Evolutionary conservation across 1,284 basidiomycete species (phyloP).

Genomic region (Flammula alnicola): DNA sequence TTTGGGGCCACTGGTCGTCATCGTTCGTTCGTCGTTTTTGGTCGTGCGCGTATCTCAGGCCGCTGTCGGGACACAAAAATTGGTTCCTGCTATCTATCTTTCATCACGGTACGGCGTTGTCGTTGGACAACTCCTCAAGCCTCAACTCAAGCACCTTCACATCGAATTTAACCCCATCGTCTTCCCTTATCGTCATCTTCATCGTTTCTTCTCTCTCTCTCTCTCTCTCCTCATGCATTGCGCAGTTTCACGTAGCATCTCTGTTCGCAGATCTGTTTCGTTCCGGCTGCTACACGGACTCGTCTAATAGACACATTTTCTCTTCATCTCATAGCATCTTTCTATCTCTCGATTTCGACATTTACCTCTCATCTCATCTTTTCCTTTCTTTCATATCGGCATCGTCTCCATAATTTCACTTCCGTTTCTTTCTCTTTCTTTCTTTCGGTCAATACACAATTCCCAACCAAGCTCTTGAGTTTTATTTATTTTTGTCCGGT

Average conservation of each 20-base stretch:
- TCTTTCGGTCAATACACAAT: conserved; percentile 6
- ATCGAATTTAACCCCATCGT: conserved; percentile 3
- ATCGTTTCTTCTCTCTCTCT: conserved; percentile 1
- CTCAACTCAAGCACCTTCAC: neutral
- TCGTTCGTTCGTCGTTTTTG: too few species aligned
- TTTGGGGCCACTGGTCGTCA: too few species aligned
- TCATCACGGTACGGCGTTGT: conserved; percentile 7
- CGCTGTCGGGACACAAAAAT: conserved; percentile 5
- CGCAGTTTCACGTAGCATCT: conserved; percentile 5
- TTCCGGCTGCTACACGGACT: conserved; percentile 15
- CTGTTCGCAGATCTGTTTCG: conserved; percentile 8
- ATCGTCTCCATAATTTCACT: conserved; percentile 4
- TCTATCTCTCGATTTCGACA: conserved; percentile 20
- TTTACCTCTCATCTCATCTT: conserved; percentile 20
- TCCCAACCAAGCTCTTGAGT: conserved; percentile 1
- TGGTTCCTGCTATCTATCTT: conserved; percentile 14
- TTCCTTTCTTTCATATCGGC: conserved; percentile 5
- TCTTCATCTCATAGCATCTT: conserved; percentile 21
- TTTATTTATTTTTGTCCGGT: conserved; percentile 7
- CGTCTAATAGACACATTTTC: conserved; percentile 16
- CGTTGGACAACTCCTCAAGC: conserved; percentile 6
- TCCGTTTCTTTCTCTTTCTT: conserved; percentile 1
- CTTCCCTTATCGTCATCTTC: conserved; percentile 8
- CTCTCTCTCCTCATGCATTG: conserved; percentile 8
- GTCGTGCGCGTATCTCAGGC: neutral